These are phyloP conservation scores for Prinsepia uniflora DNA, from an alignment of 306 rosid genomes.

Conservation along the genomic window DNA sequence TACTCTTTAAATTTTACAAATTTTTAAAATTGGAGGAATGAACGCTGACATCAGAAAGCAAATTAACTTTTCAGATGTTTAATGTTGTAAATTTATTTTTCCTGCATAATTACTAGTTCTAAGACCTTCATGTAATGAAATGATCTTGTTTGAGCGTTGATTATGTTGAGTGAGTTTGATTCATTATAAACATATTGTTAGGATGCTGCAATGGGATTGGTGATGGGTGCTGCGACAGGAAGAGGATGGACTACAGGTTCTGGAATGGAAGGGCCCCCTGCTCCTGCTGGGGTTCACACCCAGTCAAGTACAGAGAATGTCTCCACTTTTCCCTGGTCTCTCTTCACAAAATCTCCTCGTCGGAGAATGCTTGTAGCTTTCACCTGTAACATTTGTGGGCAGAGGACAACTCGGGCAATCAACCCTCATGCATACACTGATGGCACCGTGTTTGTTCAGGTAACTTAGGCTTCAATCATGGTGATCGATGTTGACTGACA, in stretches of 20 bases:
- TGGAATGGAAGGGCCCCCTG: constrained; percentile 95
- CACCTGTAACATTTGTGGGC: constrained; percentile 92
- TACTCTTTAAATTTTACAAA: constrained; percentile 1
- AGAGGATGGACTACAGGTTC: constrained; percentile 99
- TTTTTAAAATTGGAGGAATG: neutral
- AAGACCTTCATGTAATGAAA: neutral
- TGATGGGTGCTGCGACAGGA: constrained; percentile 78
- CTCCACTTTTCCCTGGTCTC: constrained; percentile 98
- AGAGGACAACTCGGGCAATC: constrained; percentile 89
- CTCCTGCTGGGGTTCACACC: constrained; percentile 54
- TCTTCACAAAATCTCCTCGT: constrained; percentile 90
- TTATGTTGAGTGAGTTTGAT: neutral
- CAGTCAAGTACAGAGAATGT: constrained; percentile 54
- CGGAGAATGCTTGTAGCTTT: constrained; percentile 92
- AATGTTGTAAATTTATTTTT: neutral
- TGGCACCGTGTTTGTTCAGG: constrained; percentile 99
- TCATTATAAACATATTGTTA: constrained; percentile 6
- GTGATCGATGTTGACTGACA: neutral
- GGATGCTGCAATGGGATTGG: constrained; percentile 98
- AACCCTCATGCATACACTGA: constrained; percentile 97
- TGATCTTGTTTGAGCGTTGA: neutral
- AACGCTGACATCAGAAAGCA: neutral
- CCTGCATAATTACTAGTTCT: too few species aligned
- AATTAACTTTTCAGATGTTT: neutral
- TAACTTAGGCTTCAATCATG: constrained; percentile 20